Evolutionary conservation across 208 protist species (phyloP).

Genomic region (Wallacemonas sp.): DNA sequence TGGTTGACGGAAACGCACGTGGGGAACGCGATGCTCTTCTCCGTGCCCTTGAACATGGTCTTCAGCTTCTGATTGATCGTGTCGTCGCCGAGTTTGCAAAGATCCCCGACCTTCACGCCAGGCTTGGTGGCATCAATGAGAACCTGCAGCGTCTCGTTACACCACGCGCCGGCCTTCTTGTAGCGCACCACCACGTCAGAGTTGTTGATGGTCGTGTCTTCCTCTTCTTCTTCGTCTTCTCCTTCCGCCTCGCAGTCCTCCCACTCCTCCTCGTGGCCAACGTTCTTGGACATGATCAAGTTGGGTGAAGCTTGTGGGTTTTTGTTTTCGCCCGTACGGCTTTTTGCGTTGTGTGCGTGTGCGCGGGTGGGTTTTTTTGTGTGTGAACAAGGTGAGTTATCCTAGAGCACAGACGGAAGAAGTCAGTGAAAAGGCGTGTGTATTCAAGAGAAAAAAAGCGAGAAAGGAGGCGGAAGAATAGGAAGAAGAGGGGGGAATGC

Average conservation of each 20-base stretch:
- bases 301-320: neutral
- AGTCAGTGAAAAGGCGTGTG: too few relatives aligned
- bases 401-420: too few relatives aligned
- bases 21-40: conserved; percentile 99
- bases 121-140: conserved; percentile 85
- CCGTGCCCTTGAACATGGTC: conserved; percentile 93
- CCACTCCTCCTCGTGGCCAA: conserved; percentile 71
- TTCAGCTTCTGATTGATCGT: conserved; percentile 84
- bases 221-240: conserved; percentile 87
- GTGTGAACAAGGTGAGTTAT: too few relatives aligned
- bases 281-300: conserved; percentile 68
- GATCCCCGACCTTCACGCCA: conserved; percentile 86
- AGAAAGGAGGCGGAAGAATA: neutral
- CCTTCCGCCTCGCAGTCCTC: conserved; percentile 60
- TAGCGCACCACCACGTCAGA: conserved; percentile 97
- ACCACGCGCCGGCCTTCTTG: conserved; percentile 95
- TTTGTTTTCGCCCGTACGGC: too few relatives aligned
- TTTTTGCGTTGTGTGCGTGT: too few relatives aligned
- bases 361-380: too few relatives aligned
- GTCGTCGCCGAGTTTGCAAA: conserved; percentile 89
- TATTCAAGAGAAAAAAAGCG: neutral
- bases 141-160: conserved; percentile 92
- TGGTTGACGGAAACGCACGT: conserved; percentile 99
- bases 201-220: conserved; percentile 94
- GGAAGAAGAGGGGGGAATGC: neutral